Base-by-base conservation (phyloP, 495 filamentous ascomycete genomes). In the Talaromyces adpressus region DNA sequence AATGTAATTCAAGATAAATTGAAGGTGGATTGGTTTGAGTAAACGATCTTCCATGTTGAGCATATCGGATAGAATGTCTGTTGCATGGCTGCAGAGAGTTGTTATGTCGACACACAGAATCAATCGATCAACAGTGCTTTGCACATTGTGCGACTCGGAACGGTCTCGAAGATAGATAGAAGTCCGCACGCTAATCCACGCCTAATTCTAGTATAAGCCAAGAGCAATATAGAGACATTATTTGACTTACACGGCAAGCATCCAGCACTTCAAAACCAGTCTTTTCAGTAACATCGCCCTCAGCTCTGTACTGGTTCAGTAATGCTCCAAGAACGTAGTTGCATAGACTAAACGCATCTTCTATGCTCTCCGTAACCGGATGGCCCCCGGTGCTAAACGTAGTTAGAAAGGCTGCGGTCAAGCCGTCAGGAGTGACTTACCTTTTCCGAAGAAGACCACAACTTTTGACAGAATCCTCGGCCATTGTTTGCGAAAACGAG, bases 401-500 rank as follows among this genome's bases (percentile, higher is more conserved):
- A 30, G 53, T 18, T 51, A 49, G 20, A 16, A 64, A 34, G 25
- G 29, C n/a, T 25, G 27, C 4, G 5, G 20, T 5, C 4, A 60
- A 61, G 8, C 18, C 57, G 20, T 53, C 16, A 6, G 59, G 45
- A 84, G 86, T 51, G 27, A 60, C 64, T 45, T n/a, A 64, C 65
- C 62, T 64, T 39, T 65, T 62, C 27, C 68, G 64, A 18, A 63
- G 52, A 39, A 73, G 70, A 16, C 63, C 57, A 29, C 64, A 66
- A 54, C 53, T 66, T 67, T 87, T 89, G 54, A 84, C 82, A 8
- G 87, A 85, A 66, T 96, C 92, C 66, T 95, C 91, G 3, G 88
- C 89, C 8, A 97, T 72, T 16, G 82, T 83, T 54, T 83, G 80
- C 3, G 84, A 83, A 69, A 97, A 93, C 80, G 89, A 91, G 12